A percentile compares a stretch with the other conserved stretches of the same genome.
Evolutionary conservation across 495 filamentous ascomycete species (phyloP).

Genomic region (Achaetomiella virescens): DNA sequence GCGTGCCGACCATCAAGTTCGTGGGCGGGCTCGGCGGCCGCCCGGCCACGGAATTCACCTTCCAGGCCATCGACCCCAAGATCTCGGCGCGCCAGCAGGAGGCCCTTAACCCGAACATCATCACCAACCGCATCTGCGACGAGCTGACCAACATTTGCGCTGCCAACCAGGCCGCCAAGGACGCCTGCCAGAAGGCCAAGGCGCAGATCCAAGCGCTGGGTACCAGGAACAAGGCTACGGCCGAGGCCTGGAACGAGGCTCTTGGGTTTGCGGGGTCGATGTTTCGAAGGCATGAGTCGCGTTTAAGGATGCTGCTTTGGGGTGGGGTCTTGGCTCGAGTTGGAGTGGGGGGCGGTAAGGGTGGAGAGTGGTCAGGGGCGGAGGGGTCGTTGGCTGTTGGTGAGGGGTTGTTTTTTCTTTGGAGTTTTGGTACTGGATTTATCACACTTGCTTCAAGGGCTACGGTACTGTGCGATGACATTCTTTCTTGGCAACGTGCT

Average conservation of each 20-base stretch:
- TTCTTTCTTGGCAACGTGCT: no score
- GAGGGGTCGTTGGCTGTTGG: background rate
- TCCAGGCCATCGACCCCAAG: constrained; percentile 45
- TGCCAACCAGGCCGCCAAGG: constrained; percentile 49
- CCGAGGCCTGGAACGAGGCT: constrained; percentile 38
- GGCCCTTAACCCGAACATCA: constrained; percentile 56
- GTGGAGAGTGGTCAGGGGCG: background rate
- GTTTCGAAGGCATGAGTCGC: background rate
- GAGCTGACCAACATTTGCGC: constrained; percentile 53
- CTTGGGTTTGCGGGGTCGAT: constrained; percentile 36
- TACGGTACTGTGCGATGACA: no score
- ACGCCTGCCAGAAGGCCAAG: constrained; percentile 40
- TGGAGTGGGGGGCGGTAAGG: background rate
- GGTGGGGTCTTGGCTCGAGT: background rate
- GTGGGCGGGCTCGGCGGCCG: constrained; percentile 43
- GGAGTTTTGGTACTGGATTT: no score
- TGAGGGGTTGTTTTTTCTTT: no score
- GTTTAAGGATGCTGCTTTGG: background rate
- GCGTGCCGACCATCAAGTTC: constrained; percentile 51
- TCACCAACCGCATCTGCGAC: constrained; percentile 60
- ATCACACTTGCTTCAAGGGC: no score
- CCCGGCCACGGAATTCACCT: constrained; percentile 44
- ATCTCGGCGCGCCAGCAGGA: constrained; percentile 46
- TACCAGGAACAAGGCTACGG: constrained; percentile 36
- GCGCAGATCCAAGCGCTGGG: constrained; percentile 34